Base-by-base conservation (phyloP, 371 early-diverging fungal genomes). In the Mortierella sp. region DNA sequence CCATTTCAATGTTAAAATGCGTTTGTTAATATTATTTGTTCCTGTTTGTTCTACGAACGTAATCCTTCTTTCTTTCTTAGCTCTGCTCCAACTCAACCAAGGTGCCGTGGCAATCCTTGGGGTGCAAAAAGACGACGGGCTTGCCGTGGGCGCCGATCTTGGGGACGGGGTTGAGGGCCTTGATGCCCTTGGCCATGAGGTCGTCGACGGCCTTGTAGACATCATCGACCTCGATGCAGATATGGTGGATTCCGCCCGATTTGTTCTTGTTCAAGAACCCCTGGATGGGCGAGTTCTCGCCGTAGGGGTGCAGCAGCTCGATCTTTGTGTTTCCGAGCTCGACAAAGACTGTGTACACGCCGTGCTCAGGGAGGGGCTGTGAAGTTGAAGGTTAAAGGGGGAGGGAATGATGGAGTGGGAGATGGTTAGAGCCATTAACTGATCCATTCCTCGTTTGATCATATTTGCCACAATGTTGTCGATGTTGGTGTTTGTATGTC, bases 71-170 rank as follows among this genome's bases (percentile, higher is more conserved):
- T 10, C 7, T 48, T 65, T 26, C 67, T 53, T 71, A 77, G 61
- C 77, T 81, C 82, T 91, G 90, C 84, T 94, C 94, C 31, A 94
- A 86, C 85, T 95, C 94, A 19, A 94, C 92, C 76, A 95, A 87
- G 5, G 95, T 93, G 13, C 95, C 95, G 71, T 93, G 92, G 66
- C 94, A 94, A 78, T 95, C 94, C 81, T 94, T 95, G 58, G 96
- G 96, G 73, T 95, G 95, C 74, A 95, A 79, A 64, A 95, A 95
- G 47, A 94, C 91, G 22, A 94, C 95, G 2, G 93, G 94, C 73
- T 93, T 91, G 9, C 91, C 91, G 71, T 94, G 95, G 4, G 95
- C 95, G n/a, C 95, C 95, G 71, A 94, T 95, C 86, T 95, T 94
- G 63, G 94, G 94, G 82, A 92, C 85, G 26, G 87, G 88, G 74